Base-by-base conservation (phyloP, 306 rosid species). In the Malus orientalis region DNA sequence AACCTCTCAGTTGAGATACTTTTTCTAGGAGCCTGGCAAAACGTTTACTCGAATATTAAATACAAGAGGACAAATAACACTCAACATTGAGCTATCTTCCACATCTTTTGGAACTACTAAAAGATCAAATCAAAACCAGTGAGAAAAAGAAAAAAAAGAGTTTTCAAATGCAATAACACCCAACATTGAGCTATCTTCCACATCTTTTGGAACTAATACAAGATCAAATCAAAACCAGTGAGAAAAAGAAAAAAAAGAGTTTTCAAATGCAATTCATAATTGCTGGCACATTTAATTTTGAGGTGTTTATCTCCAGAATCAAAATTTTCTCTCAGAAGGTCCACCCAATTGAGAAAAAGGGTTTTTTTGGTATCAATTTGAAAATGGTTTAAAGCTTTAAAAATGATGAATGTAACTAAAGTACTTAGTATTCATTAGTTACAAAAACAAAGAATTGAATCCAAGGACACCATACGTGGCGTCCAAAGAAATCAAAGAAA, bases 1-100 rank as follows among this genome's bases (percentile, higher is more conserved):
- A 89, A 66, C 90, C 85, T 96, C 60, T 96, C 98, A 79, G 86
- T 84, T 63, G 93, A 86, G 54, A 84, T 88, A 70, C 97, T 92
- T 85, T 79, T 92, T 84, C 97, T 89, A 55, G 97, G 93, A 84
- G 96, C 57, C 99, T 96, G 87, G 15, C 38, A 80, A 74, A 73
- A 57, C 15, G 36, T 29, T 27, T 11, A 29, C 75, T 22, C 53
- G 38, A 63, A 58, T 68, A 80, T 8, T 81, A 82, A 20, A 44
- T 44, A 36, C 12, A 38, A 51, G 67, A 33, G 30, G 32, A 55
- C 25, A 14, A 19, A 40, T 15, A 65, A 45, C 10, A 75, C 33
- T 1, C 8, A 29, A 53, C 42, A 33, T 19, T 27, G 55, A 13
- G 47, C 12, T 29, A 15, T 11, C 25, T 69, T 23, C 38, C 44